phyloP scores from a whole-genome alignment of 1,139 yeast genomes.

The Debaryomyces subglobosus region DNA sequence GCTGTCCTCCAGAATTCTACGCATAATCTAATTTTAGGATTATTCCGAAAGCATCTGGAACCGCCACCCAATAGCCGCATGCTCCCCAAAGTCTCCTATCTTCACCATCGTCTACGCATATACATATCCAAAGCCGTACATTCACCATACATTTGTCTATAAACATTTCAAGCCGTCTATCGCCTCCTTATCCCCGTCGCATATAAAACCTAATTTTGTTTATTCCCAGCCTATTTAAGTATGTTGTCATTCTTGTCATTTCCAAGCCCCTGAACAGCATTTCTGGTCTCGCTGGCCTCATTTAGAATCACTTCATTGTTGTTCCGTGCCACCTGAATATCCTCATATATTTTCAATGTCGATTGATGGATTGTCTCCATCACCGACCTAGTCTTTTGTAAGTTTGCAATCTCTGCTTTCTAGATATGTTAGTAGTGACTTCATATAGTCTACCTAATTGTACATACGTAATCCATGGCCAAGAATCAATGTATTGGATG shows the following conservation, averaged over 20 bases:
- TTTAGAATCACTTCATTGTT: slow-evolving; percentile 8
- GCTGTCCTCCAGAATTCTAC: neutral
- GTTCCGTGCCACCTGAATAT: slow-evolving; percentile 22
- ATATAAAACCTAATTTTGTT: neutral
- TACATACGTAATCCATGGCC: slow-evolving; percentile 8
- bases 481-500: neutral
- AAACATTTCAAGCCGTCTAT: neutral
- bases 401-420: slow-evolving; percentile 21
- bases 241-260: neutral
- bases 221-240: neutral
- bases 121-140: neutral
- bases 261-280: neutral
- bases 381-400: slow-evolving; percentile 32
- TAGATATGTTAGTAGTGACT: slow-evolving; percentile 8
- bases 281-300: slow-evolving; percentile 4
- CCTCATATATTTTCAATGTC: slow-evolving; percentile 29
- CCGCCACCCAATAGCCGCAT: neutral
- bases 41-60: neutral
- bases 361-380: slow-evolving; percentile 33
- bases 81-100: neutral
- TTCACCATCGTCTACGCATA: neutral
- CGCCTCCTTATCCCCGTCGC: neutral
- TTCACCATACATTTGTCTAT: neutral
- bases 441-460: neutral
- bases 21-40: neutral